phyloP scores from a whole-genome alignment of 805 yeast genomes.

The Zygosaccharomyces lentus region DNA sequence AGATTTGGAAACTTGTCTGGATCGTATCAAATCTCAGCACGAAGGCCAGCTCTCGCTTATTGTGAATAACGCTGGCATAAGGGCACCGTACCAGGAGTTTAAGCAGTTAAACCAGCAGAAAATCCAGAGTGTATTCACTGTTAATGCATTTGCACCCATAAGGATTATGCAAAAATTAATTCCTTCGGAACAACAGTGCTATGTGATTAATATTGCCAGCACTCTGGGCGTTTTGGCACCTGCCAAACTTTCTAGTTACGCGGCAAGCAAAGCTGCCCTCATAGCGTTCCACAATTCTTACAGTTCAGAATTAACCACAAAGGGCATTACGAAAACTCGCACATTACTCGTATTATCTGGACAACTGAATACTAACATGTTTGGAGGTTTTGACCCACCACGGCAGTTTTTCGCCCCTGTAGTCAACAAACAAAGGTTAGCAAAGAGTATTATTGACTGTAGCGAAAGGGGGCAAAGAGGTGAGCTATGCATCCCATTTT shows the following conservation, averaged over 20 bases:
- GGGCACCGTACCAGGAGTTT: constrained; percentile 48
- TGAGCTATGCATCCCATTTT: constrained; percentile 65
- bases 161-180: constrained; percentile 62
- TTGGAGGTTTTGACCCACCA: constrained; percentile 72
- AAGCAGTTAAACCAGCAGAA: constrained; percentile 48
- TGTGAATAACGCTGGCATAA: constrained; percentile 80
- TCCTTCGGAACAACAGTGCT: constrained; percentile 58
- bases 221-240: constrained; percentile 79
- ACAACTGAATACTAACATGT: constrained; percentile 72
- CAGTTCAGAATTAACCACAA: constrained; percentile 59
- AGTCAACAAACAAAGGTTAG: constrained; percentile 55
- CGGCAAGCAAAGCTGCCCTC: constrained; percentile 82
- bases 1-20: constrained; percentile 40
- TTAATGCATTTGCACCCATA: constrained; percentile 64
- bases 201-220: constrained; percentile 73
- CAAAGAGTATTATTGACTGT: constrained; percentile 49
- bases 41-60: constrained; percentile 56
- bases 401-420: constrained; percentile 74
- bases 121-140: constrained; percentile 52
- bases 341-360: constrained; percentile 81
- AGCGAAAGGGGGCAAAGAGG: constrained; percentile 64
- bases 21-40: constrained; percentile 39
- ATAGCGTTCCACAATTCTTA: constrained; percentile 80
- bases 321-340: constrained; percentile 49
- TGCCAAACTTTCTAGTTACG: constrained; percentile 69